A percentile compares a stretch with the other conserved stretches of the same genome.
phyloP scores from a whole-genome alignment of 305 asterid species.

The Fraxinus sp. region DNA sequence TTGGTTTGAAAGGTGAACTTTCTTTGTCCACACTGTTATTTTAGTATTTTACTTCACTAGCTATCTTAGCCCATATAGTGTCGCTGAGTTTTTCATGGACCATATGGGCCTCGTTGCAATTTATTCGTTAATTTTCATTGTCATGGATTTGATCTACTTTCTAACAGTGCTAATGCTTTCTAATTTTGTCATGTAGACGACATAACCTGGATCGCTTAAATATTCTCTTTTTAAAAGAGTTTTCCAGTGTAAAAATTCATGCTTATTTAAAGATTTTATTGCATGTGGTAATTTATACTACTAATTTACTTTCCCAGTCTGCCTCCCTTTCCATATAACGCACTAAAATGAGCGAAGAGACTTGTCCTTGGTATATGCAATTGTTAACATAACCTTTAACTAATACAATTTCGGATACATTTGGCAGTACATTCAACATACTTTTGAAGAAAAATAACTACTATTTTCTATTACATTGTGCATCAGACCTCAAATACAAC shows the following conservation, averaged over 20 bases:
- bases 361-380: background rate
- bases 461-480: background rate
- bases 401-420: background rate
- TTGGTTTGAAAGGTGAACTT: background rate
- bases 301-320: background rate
- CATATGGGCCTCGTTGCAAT: background rate
- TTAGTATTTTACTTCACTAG: background rate
- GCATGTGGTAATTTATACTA: background rate
- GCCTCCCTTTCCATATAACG: background rate
- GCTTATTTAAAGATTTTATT: background rate
- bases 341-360: background rate
- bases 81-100: background rate
- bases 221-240: background rate
- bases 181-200: background rate
- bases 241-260: background rate
- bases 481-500: background rate
- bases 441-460: background rate
- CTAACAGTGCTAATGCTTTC: background rate
- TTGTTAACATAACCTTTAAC: background rate
- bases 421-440: background rate
- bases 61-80: background rate
- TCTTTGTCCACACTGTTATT: background rate
- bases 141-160: background rate
- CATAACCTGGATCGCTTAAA: background rate
- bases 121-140: background rate